Base-by-base conservation (phyloP, 2,329 filamentous ascomycete species). In the Gaeumannomyces tritici region DNA sequence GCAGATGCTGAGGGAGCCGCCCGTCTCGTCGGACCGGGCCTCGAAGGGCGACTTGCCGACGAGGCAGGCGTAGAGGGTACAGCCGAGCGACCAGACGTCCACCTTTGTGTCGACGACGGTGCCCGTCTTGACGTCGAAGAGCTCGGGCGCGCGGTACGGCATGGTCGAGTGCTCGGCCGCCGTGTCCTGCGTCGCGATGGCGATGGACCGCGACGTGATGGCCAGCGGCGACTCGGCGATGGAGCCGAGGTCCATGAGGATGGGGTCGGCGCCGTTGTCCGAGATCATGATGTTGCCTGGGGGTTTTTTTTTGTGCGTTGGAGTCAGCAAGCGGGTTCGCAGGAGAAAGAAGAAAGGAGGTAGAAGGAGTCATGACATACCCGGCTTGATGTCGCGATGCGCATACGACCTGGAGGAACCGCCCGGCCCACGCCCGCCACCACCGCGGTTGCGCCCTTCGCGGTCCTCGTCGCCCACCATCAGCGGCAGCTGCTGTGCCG, bases 31-130 rank as follows among this genome's bases (percentile, higher is more conserved):
- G 67, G 89, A 93, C 65, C 95, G 88, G 73, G 93, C 90, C 79
- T 99, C 95, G 70, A 99, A 99, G 2, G 95, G 95, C 18, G 90
- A 96, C 76, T 99, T 98, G 67, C 95, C 95, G 31, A 98, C 91
- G 12, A 99, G 83, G 71, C 95, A 98, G 51, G 95, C 95, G 76
- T 96, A 99, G 57, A 99, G 81, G n/a, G 95, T 98, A 79, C 95
- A 98, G 61, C 95, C 95, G 27, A 99, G 79, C 21, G 91, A 96
- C 95, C 95, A 99, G 67, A 99, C 96, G 74, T 99, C 95, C 55
- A 96, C 91, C 73, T 97, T 97, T 15, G 93, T 96, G 75, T 98
- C 95, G 71, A 99, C 89, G 60, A 91, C 85, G 59, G 89, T 88
- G 65, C 91, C 93, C 3, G 92, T 97, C 77, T 96, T 96, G 63